phyloP scores from a whole-genome alignment of 2,329 filamentous ascomycete genomes.

The Thermochaetoides dissita region DNA sequence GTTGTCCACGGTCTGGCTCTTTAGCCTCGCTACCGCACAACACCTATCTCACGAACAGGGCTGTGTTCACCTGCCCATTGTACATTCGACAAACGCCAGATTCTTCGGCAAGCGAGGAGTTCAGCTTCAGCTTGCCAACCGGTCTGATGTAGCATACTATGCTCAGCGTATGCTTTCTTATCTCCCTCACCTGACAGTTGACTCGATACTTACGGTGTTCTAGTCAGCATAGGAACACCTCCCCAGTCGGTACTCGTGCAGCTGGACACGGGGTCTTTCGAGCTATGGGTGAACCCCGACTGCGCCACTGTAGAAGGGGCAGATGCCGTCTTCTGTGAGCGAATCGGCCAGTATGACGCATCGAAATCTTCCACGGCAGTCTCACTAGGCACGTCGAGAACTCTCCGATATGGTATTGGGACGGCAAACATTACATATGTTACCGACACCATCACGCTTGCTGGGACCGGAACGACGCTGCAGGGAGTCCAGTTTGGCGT shows the following conservation, averaged over 20 bases:
- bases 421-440: slow-evolving; percentile 37
- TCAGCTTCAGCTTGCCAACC: slow-evolving; percentile 32
- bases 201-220: slow-evolving; percentile 10
- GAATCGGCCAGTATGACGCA: slow-evolving; percentile 30
- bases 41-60: slow-evolving; percentile 14
- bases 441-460: slow-evolving; percentile 30
- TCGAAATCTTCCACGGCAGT: slow-evolving; percentile 26
- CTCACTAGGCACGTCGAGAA: slow-evolving; percentile 22
- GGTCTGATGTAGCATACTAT: slow-evolving; percentile 41
- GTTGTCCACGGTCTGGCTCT: slow-evolving; percentile 13
- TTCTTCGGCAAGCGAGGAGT: slow-evolving; percentile 29
- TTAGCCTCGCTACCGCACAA: slow-evolving; percentile 8
- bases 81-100: slow-evolving; percentile 28
- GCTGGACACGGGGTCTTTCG: slow-evolving; percentile 46
- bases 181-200: slow-evolving; percentile 1
- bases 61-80: slow-evolving; percentile 27
- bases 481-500: slow-evolving; percentile 50
- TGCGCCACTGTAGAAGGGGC: slow-evolving; percentile 31
- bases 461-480: slow-evolving; percentile 28
- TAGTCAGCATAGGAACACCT: slow-evolving; percentile 39
- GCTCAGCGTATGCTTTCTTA: slow-evolving; percentile 26
- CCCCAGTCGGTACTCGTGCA: slow-evolving; percentile 39
- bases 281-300: slow-evolving; percentile 49
- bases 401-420: slow-evolving; percentile 37
- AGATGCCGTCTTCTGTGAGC: slow-evolving; percentile 31